Evolutionary conservation across 2,329 filamentous ascomycete genomes (phyloP), one percentile per base, ranked within the genome.

Genomic region (Curvularia lunata): DNA sequence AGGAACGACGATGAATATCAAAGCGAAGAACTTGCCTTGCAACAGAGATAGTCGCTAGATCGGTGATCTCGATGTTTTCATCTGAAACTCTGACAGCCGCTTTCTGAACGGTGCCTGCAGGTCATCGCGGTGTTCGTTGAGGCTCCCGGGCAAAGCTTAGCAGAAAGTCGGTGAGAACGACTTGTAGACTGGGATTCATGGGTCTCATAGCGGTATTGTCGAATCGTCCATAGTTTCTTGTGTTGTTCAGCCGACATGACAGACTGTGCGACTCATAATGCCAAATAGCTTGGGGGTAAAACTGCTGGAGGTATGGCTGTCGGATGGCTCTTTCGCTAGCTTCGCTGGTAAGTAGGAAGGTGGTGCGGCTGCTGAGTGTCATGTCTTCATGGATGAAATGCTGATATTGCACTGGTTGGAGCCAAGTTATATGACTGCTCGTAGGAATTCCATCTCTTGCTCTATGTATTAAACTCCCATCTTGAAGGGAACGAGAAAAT

Each of bases 21-120:
- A 5, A 27, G 25, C 2, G 25, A 27, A 27, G 25, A 27, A 8
- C 8, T 27, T 27, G 25, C 25, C 12, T 30, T 30, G 28, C 28
- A 10, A 10, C 12, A 30, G 9, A 30, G 28, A 0, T 74, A 69
- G 0, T 84, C 80, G 65, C 32, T 34, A 34, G 12, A n/a, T 88
- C 86, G 6, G 87, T 69, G 53, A 88, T 83, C 76, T 87, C 87
- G 63, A 88, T 83, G 1, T 78, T 81, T 5, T 85, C 86, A 30
- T 85, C 85, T 0, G 84, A 82, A 0, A 83, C 81, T 32, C 74
- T 69, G 65, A 82, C 38, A 7, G 85, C 79, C 38, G 78, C 64
- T 56, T 86, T 84, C 32, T 80, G 65, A 9, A 71, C 81, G 81
- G 61, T 80, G 78, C 63, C 63, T 79, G 80, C 10, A 70, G 74